Evolutionary conservation across 2,329 filamentous ascomycete species (phyloP).

Genomic region (Hyphodiscus sp.): DNA sequence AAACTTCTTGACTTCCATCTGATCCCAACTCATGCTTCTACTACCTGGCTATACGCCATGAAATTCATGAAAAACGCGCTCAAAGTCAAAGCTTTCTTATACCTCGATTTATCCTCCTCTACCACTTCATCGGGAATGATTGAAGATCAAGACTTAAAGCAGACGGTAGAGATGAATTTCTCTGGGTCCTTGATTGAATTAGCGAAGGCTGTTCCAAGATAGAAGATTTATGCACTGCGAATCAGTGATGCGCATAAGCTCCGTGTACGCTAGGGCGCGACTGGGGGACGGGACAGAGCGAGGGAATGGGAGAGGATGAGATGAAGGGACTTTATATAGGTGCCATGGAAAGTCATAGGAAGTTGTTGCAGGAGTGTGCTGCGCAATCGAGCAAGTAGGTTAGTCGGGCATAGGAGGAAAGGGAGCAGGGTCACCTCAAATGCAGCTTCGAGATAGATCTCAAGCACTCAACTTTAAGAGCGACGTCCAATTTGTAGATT

Average conservation of each 20-base stretch:
- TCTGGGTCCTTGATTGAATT: slow-evolving; percentile 50
- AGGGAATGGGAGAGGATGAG: slow-evolving; percentile 38
- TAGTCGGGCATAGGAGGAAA: background rate
- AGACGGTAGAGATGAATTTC: slow-evolving; percentile 45
- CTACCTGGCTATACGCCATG: background rate
- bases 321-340: slow-evolving; percentile 42
- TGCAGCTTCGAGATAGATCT: background rate
- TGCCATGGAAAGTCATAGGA: slow-evolving; percentile 37
- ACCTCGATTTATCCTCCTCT: slow-evolving; percentile 26
- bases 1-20: background rate
- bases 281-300: slow-evolving; percentile 23
- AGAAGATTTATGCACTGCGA: slow-evolving; percentile 70
- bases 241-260: slow-evolving; percentile 69
- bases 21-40: slow-evolving; percentile 20
- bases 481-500: too few species aligned
- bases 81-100: slow-evolving; percentile 40
- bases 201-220: slow-evolving; percentile 48
- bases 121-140: slow-evolving; percentile 54
- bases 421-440: background rate
- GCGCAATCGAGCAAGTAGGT: background rate
- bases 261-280: slow-evolving; percentile 43
- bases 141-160: slow-evolving; percentile 36
- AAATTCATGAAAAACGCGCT: background rate
- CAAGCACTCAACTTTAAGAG: background rate
- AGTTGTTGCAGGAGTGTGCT: slow-evolving; percentile 35